These are phyloP conservation scores for Penicillium ochrochloron DNA, from an alignment of 495 filamentous ascomycete species.

Conservation along the genomic window DNA sequence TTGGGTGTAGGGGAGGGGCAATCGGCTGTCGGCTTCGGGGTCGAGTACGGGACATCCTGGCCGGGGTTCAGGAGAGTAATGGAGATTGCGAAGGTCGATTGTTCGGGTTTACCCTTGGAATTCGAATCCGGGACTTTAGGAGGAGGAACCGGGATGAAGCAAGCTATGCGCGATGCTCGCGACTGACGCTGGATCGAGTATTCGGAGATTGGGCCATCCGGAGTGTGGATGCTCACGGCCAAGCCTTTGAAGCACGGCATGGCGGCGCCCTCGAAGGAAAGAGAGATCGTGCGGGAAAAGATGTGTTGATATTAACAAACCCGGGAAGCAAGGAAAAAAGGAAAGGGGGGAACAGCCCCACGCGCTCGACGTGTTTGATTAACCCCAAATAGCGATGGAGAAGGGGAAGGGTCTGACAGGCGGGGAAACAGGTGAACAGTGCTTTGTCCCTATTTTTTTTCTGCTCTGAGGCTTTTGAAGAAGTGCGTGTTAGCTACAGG, in stretches of 20 bases:
- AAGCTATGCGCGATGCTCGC: slow-evolving; percentile 86
- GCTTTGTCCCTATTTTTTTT: slow-evolving; percentile 21
- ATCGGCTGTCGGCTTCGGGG: slow-evolving; percentile 71
- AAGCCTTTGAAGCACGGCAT: slow-evolving; percentile 99
- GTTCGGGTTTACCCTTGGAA: slow-evolving; percentile 73
- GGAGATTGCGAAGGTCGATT: slow-evolving; percentile 93
- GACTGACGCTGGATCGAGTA: slow-evolving; percentile 95
- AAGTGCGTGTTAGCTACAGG: slow-evolving; percentile 24
- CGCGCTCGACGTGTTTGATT: slow-evolving; percentile 9
- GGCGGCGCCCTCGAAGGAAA: slow-evolving; percentile 22
- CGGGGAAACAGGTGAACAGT: slow-evolving; percentile 12
- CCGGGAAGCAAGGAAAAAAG: slow-evolving; percentile 6
- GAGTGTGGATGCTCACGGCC: slow-evolving; percentile 93
- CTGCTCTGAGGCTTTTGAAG: slow-evolving; percentile 16
- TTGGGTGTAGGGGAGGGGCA: slow-evolving; percentile 79
- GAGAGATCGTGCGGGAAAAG: slow-evolving; percentile 5
- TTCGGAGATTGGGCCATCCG: slow-evolving; percentile 84
- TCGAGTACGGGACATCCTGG: slow-evolving; percentile 86
- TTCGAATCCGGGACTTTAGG: slow-evolving; percentile 72
- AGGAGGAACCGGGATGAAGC: slow-evolving; percentile 93
- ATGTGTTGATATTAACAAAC: slow-evolving; percentile 8
- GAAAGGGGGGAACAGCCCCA: slow-evolving; percentile 18
- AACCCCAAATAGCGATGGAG: slow-evolving; percentile 11
- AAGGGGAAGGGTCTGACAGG: slow-evolving; percentile 11
- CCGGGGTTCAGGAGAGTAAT: slow-evolving; percentile 93